These are phyloP conservation scores for Lodderomyces parapsilosis DNA, from an alignment of 1,139 yeast genomes.

Conservation along the genomic window DNA sequence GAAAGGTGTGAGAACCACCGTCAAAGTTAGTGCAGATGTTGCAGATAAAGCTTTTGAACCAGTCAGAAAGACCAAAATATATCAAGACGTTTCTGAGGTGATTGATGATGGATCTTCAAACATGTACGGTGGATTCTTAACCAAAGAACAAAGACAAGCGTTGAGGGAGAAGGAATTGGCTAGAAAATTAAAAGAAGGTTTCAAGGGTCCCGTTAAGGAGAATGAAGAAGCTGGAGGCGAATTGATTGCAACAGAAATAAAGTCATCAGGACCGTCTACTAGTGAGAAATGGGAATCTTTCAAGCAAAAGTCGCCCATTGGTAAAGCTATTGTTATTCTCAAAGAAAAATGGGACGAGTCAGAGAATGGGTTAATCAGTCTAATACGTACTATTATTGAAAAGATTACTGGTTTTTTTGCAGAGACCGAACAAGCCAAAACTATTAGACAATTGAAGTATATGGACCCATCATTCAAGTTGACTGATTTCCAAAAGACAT, in stretches of 20 bases:
- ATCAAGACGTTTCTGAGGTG: constrained; percentile 84
- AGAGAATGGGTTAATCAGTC: constrained; percentile 85
- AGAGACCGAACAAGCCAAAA: constrained; percentile 95
- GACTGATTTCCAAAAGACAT: constrained; percentile 77
- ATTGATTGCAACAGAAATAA: constrained; percentile 78
- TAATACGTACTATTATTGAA: constrained; percentile 76
- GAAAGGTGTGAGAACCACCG: constrained; percentile 80
- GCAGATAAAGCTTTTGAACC: constrained; percentile 92
- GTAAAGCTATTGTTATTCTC: constrained; percentile 60
- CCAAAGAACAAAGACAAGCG: constrained; percentile 75
- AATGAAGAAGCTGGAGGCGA: constrained; percentile 87
- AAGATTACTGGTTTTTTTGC: constrained; percentile 87
- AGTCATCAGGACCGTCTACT: constrained; percentile 68
- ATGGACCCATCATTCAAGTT: constrained; percentile 88
- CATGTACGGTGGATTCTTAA: constrained; percentile 89
- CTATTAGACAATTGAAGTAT: constrained; percentile 76
- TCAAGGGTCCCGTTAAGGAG: constrained; percentile 69
- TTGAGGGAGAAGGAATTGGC: constrained; percentile 70
- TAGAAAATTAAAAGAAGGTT: constrained; percentile 49
- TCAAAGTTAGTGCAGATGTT: constrained; percentile 74
- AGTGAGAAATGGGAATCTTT: constrained; percentile 69
- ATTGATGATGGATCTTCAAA: constrained; percentile 90
- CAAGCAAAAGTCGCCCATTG: constrained; percentile 67
- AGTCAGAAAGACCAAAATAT: constrained; percentile 84
- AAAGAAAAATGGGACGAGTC: constrained; percentile 88